Evolutionary conservation across 192 early-diverging fungal species (phyloP).

Genomic region (Coemansia sp.): DNA sequence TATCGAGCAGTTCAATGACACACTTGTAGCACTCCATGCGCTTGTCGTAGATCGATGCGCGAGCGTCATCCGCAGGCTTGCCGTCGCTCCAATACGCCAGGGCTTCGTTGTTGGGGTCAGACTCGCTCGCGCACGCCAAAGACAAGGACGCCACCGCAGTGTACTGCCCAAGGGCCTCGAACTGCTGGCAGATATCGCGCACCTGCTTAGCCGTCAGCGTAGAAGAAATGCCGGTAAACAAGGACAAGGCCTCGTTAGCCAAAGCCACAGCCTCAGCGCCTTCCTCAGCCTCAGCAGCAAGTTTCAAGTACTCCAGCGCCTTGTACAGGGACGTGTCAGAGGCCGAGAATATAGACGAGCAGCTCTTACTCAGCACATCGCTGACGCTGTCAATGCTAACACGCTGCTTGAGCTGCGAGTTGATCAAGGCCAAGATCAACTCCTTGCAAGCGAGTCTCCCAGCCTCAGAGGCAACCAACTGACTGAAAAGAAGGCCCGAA

Average conservation of each 20-base stretch:
- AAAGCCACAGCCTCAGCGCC: conserved; percentile 45
- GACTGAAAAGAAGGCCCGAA: conserved; percentile 59
- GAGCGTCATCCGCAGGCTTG: conserved; percentile 55
- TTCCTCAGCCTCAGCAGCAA: conserved; percentile 56
- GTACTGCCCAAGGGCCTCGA: conserved; percentile 51
- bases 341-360: conserved; percentile 65
- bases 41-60: conserved; percentile 44
- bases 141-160: conserved; percentile 58
- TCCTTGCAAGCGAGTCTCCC: conserved; percentile 63
- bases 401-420: conserved; percentile 59
- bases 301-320: conserved; percentile 61
- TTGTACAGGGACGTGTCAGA: conserved; percentile 70
- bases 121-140: conserved; percentile 59
- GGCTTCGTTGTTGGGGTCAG: conserved; percentile 62
- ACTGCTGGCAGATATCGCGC: conserved; percentile 57
- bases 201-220: conserved; percentile 52
- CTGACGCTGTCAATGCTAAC: conserved; percentile 63
- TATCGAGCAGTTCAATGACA: conserved; percentile 42
- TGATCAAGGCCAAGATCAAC: conserved; percentile 69
- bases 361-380: conserved; percentile 64
- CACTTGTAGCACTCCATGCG: conserved; percentile 52
- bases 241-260: conserved; percentile 51
- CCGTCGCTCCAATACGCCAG: conserved; percentile 61
- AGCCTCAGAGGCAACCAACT: conserved; percentile 55
- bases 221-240: conserved; percentile 56